phyloP scores from a whole-genome alignment of 768 basidiomycete genomes.

The Gloeophyllum trabeum region DNA sequence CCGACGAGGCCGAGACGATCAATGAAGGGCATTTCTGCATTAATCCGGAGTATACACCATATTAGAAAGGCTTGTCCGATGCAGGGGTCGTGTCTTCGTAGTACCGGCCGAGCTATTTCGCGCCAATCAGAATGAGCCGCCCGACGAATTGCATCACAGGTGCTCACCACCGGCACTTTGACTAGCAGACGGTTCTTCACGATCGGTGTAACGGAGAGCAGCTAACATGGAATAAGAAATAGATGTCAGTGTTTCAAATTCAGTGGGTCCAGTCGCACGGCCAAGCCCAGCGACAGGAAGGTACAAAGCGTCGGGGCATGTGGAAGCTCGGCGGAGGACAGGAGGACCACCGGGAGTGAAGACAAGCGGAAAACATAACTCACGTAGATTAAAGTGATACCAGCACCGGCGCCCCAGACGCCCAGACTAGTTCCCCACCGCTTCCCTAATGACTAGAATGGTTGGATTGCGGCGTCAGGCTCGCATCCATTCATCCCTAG shows the following conservation, averaged over 20 bases:
- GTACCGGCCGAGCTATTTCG: slow-evolving; percentile 48
- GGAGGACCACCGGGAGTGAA: no score
- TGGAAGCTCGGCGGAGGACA: no score
- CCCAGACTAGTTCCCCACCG: slow-evolving; percentile 52
- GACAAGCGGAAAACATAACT: no score
- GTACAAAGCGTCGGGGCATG: no score
- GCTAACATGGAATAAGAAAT: no score
- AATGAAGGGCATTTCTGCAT: no score
- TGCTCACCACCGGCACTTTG: slow-evolving; percentile 67
- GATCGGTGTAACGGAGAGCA: slow-evolving; percentile 78
- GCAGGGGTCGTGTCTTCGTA: slow-evolving; percentile 73
- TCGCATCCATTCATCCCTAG: not conserved
- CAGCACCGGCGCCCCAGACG: slow-evolving; percentile 64
- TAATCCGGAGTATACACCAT: no score
- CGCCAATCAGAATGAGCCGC: slow-evolving; percentile 1
- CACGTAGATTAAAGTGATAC: slow-evolving; percentile 60
- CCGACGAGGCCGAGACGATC: no score
- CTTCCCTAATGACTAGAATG: slow-evolving; percentile 5
- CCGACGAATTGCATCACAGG: slow-evolving; percentile 3
- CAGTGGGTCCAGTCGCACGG: no score
- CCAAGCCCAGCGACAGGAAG: no score
- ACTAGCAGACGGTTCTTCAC: slow-evolving; percentile 65
- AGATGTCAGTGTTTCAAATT: no score
- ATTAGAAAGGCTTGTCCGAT: slow-evolving; percentile 76
- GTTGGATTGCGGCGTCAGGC: not conserved